Percentiles rank a stretch among this genome's conserved stretches.
phyloP scores from a whole-genome alignment of 2,329 filamentous ascomycete genomes.

The Hypoxylon sp. region DNA sequence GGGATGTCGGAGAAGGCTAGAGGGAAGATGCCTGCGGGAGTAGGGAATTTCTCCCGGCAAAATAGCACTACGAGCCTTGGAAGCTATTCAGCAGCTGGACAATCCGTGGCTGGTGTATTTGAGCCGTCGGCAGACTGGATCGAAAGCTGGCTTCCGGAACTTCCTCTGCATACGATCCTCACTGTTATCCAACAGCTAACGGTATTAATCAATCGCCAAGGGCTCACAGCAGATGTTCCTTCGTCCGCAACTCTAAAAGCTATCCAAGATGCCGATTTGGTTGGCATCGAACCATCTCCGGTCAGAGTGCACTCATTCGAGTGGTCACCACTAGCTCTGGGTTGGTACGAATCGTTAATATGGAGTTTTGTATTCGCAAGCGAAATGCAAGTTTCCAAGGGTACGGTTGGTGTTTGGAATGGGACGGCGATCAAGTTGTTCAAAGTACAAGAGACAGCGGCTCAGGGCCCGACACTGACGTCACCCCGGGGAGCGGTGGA shows the following conservation, averaged over 20 bases:
- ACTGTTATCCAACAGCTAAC: conserved; percentile 79
- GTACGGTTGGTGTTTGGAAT: conserved; percentile 94
- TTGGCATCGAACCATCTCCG: conserved; percentile 80
- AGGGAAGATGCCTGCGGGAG: conserved; percentile 92
- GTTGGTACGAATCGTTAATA: conserved; percentile 95
- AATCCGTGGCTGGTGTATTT: conserved; percentile 74
- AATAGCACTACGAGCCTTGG: conserved; percentile 88
- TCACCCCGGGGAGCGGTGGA: conserved; percentile 93
- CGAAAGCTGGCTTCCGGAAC: conserved; percentile 91
- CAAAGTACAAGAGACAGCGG: conserved; percentile 86
- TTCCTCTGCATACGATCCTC: conserved; percentile 89
- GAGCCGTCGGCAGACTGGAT: conserved; percentile 88
- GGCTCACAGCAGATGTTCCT: conserved; percentile 61
- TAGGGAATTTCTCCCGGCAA: conserved; percentile 87
- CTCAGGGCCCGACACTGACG: conserved; percentile 83
- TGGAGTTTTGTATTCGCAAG: conserved; percentile 94
- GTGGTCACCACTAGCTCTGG: conserved; percentile 90
- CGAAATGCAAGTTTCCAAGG: conserved; percentile 89
- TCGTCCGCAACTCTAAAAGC: conserved; percentile 65
- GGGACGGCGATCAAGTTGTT: conserved; percentile 91
- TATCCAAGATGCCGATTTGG: conserved; percentile 74
- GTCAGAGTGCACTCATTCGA: conserved; percentile 90
- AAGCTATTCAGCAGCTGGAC: conserved; percentile 72
- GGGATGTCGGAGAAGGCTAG: conserved; percentile 98
- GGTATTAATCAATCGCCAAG: conserved; percentile 69